Percentiles rank a stretch among this genome's conserved stretches.
Evolutionary conservation across 768 basidiomycete genomes (phyloP).

Genomic region (Boletus edulis): DNA sequence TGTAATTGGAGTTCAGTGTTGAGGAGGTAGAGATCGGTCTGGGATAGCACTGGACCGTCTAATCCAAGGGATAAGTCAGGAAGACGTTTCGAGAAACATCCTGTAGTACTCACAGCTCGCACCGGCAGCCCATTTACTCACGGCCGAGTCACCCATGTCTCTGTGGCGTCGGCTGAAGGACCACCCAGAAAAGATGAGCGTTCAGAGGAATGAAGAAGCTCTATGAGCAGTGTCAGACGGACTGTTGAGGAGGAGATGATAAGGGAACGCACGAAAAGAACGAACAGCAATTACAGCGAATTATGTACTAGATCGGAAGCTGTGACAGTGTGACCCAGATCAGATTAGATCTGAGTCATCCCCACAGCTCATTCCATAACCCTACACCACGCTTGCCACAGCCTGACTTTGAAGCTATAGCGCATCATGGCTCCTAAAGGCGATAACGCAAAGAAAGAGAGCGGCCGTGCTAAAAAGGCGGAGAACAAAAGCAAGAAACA

Average conservation of each 20-base stretch:
- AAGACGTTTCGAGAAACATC: background rate
- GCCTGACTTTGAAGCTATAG: background rate
- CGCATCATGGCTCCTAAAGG: constrained; percentile 78
- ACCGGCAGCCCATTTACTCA: constrained; percentile 36
- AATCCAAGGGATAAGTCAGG: background rate
- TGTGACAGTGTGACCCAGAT: constrained; percentile 27
- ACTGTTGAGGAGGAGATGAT: background rate
- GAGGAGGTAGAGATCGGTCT: constrained; percentile 81
- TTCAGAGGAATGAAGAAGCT: background rate
- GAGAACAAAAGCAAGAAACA: constrained; percentile 86
- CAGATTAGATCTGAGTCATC: constrained; percentile 22
- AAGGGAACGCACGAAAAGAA: background rate
- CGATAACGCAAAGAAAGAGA: constrained; percentile 89
- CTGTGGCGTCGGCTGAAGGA: background rate
- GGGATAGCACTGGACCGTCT: constrained; percentile 80
- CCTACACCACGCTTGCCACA: background rate
- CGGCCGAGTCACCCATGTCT: constrained; percentile 28
- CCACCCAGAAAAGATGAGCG: background rate
- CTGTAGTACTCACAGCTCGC: constrained; percentile 31
- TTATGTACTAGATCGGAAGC: constrained; percentile 8
- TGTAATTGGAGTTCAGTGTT: constrained; percentile 66
- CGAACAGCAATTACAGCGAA: background rate
- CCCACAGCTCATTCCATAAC: constrained; percentile 10
- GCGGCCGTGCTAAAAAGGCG: constrained; percentile 86
- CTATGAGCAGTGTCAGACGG: background rate